phyloP scores from a whole-genome alignment of 805 yeast species.

The Wickerhamomyces sydowiorum region DNA sequence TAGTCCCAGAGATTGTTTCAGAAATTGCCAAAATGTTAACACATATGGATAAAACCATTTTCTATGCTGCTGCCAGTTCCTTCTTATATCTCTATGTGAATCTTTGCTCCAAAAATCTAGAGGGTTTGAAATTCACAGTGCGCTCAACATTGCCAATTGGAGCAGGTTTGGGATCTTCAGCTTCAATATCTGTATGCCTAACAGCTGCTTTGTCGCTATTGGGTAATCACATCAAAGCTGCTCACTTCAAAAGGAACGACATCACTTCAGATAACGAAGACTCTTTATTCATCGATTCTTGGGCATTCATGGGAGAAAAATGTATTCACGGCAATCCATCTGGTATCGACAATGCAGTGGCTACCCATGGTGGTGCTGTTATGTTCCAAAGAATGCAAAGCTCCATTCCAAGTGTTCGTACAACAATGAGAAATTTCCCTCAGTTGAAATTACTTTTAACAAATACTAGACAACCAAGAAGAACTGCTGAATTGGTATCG shows the following conservation, averaged over 20 bases:
- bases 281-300: slow-evolving; percentile 62
- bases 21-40: slow-evolving; percentile 39
- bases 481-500: slow-evolving; percentile 79
- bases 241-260: slow-evolving; percentile 30
- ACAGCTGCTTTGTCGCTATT: slow-evolving; percentile 65
- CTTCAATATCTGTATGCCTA: slow-evolving; percentile 80
- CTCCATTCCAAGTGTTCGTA: slow-evolving; percentile 56
- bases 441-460: slow-evolving; percentile 69
- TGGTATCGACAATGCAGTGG: slow-evolving; percentile 95
- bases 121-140: slow-evolving; percentile 55
- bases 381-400: slow-evolving; percentile 61
- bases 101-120: slow-evolving; percentile 40
- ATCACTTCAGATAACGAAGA: slow-evolving; percentile 33
- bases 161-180: slow-evolving; percentile 95
- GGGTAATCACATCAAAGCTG: slow-evolving; percentile 46
- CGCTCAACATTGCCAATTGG: slow-evolving; percentile 90
- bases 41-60: slow-evolving; percentile 48
- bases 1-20: slow-evolving; percentile 53
- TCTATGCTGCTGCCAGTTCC: slow-evolving; percentile 73
- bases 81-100: slow-evolving; percentile 73
- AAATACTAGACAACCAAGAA: slow-evolving; percentile 81
- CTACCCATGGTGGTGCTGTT: slow-evolving; percentile 95
- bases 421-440: slow-evolving; percentile 69
- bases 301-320: slow-evolving; percentile 92
- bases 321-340: slow-evolving; percentile 96